These are phyloP conservation scores for Thymus quinquecostatus DNA, from an alignment of 257 asterid species.

Conservation along the genomic window DNA sequence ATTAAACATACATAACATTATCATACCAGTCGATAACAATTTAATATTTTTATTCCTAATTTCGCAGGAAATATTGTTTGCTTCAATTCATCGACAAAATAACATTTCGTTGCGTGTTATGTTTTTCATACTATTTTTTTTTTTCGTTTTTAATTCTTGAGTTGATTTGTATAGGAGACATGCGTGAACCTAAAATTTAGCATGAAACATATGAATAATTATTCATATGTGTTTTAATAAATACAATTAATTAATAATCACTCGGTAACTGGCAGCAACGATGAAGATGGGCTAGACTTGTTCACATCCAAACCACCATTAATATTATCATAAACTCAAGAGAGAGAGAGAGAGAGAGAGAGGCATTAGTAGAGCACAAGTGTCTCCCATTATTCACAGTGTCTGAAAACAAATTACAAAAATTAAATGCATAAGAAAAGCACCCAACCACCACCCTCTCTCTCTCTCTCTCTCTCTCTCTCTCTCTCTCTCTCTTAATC, in stretches of 20 bases:
- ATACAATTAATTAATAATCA: neutral
- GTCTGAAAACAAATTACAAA: conserved; percentile 8
- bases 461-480: neutral
- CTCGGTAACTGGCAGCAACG: neutral
- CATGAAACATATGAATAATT: neutral
- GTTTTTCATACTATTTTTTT: neutral
- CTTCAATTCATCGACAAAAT: neutral
- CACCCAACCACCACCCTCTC: neutral
- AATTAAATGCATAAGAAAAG: neutral
- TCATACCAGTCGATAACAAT: no score
- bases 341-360: neutral
- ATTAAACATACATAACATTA: no score
- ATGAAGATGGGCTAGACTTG: neutral
- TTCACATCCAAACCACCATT: neutral
- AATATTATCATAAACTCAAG: neutral
- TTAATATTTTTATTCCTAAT: no score
- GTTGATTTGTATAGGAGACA: neutral
- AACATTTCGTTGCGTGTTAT: neutral
- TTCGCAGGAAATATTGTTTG: neutral
- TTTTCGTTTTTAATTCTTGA: neutral
- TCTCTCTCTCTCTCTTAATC: neutral
- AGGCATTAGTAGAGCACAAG: conserved; percentile 16
- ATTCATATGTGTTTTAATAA: neutral
- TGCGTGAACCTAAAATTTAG: neutral
- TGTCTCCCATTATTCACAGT: conserved; percentile 47